Evolutionary conservation across 805 yeast species (phyloP), one percentile per base, ranked within the genome.

Genomic region (Danielia reshetovae): DNA sequence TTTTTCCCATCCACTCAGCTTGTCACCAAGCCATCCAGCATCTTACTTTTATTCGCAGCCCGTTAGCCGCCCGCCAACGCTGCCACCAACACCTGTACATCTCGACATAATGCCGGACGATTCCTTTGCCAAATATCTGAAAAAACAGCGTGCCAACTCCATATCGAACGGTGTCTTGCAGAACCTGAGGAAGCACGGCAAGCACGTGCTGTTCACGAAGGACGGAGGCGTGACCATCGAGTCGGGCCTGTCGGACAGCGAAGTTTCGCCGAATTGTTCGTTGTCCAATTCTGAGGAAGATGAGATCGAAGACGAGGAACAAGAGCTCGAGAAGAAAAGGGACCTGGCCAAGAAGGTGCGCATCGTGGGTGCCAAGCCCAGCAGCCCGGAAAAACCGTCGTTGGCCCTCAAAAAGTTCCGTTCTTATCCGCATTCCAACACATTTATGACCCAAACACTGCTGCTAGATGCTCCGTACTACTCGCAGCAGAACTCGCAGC

Each of bases 141-240:
- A 29, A 12, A 33, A 32, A 25, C 42, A 38, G 15, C 45, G 51
- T 28, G 46, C 58, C 27, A 43, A 49, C 28, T 48, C 57, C n/a
- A 51, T 54, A 15, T 46, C 53, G 32, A 54, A 53, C 34, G 59
- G 54, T 18, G 45, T 52, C 16, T 45, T 54, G 18, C 30, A 19
- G 22, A 49, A 48, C 21, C 54, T 50, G 39, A 41, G 53, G 13
- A 39, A 36, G 11, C 38, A 36, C n/a, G 41, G 39, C 29, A 52
- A 51, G 32, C 54, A 51, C 40, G 57, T 52, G 28, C 30, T 43
- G 24, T 49, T 51, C 36, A 35, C 35, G 31, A 42, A 38, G 16
- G 43, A 5, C 30, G 30, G 39, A n/a, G 48, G 44, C 2, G 48
- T 38, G 24, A 32, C 29, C 21, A 3, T 18, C 17, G 12, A 16